Evolutionary conservation across 2,329 filamentous ascomycete genomes (phyloP), one percentile per base, ranked within the genome.

Genomic region (Penicillium digitatum): DNA sequence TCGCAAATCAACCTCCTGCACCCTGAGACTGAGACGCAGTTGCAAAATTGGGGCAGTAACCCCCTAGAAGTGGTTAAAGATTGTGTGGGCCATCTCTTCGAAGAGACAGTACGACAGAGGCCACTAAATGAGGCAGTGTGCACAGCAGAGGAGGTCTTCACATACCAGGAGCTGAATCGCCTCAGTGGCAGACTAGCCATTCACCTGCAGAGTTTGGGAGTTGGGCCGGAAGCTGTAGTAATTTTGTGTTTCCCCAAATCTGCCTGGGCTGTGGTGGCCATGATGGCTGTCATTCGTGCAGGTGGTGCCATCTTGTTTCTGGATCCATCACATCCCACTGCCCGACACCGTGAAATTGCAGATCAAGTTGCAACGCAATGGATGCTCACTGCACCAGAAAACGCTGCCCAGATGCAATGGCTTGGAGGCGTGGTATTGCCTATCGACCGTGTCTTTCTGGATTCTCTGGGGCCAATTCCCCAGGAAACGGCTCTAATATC

Each of bases 181-280:
- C 42, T 45, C 9, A 32, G 16, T 45, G n/a, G 6, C 32, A n/a
- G n/a, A 14, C 14, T 45, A 9, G 42, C 42, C 16, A 9, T 32
- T 9, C 29, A 45, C n/a, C n/a, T 45, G 26, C 27, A 32, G 27
- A 22, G 2, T 18, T n/a, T 32, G 6, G 42, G 27, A 12, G 42
- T 45, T 34, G 27, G 27, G 14, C 42, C 42, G 7, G 42, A 45
- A 16, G 52, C 56, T 2, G 61, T 64, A 26, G 52, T 65, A 10
- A 54, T 65, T 31, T 66, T 66, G 44, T 68, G 64, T 14, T 66
- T 65, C 16, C 64, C 63, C 1, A 62, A 56, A 29, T 61, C 47
- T 14, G 40, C 32, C 9, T 62, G 52, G 50, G 40, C 40, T 11
- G 40, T 50, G 32, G 55, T 55, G 43, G 61, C 31, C 49, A 59